These are phyloP conservation scores for Starmerella gropengiesseri DNA, from an alignment of 805 yeast species.

Conservation along the genomic window DNA sequence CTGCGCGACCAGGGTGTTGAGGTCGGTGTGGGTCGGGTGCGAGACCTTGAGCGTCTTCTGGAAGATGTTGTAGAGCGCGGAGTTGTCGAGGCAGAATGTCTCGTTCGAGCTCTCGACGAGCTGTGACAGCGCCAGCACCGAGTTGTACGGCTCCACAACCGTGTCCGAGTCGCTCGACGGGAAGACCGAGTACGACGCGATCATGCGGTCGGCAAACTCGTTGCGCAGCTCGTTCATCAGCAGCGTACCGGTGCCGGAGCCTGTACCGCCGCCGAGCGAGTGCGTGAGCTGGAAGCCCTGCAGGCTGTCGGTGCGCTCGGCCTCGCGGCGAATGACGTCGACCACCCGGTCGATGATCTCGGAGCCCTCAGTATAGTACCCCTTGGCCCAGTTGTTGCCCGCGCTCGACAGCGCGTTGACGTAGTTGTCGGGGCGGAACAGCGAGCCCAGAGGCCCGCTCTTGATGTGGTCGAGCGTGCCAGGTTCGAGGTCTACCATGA, in stretches of 20 bases:
- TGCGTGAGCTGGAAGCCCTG: conserved; percentile 91
- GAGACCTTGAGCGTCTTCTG: conserved; percentile 71
- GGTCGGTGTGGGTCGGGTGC: conserved; percentile 67
- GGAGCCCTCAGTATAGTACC: conserved; percentile 94
- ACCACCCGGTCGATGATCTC: conserved; percentile 82
- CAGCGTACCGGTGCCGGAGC: conserved; percentile 92
- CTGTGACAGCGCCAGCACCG: conserved; percentile 82
- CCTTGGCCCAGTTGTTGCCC: conserved; percentile 95
- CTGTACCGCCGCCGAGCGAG: conserved; percentile 86
- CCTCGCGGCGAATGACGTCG: conserved; percentile 87
- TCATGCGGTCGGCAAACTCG: conserved; percentile 91
- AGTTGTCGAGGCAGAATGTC: conserved; percentile 91
- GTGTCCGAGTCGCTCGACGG: conserved; percentile 91
- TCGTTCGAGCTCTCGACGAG: conserved; percentile 84
- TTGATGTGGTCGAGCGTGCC: conserved; percentile 83
- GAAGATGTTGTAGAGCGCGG: conserved; percentile 83
- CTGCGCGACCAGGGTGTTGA: conserved; percentile 72
- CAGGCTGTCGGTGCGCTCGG: conserved; percentile 81
- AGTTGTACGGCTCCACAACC: conserved; percentile 91
- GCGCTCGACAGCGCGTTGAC: conserved; percentile 87
- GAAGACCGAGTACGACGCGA: conserved; percentile 87
- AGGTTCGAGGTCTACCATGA: conserved; percentile 85
- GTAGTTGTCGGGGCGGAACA: conserved; percentile 86
- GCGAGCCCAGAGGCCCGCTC: conserved; percentile 66
- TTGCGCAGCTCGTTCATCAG: conserved; percentile 77